phyloP scores from a whole-genome alignment of 1,284 basidiomycete species.

The Cronartium quercuum region DNA sequence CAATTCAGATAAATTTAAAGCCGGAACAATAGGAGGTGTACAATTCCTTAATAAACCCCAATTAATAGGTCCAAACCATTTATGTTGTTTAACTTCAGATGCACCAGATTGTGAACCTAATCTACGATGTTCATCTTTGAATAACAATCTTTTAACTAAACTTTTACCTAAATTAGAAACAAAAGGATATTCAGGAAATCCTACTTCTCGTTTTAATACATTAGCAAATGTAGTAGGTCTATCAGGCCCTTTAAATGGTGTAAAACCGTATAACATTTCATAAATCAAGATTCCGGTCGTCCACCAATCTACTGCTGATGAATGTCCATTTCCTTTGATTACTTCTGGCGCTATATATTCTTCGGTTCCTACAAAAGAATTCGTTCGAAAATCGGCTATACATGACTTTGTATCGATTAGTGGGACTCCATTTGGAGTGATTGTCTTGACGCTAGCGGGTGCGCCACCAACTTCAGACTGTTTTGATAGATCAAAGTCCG shows the following conservation, averaged over 20 bases:
- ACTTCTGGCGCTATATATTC: conserved; percentile 99
- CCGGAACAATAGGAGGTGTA: conserved; percentile 67
- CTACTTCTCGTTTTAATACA: conserved; percentile 78
- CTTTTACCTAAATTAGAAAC: conserved; percentile 81
- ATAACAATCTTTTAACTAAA: conserved; percentile 75
- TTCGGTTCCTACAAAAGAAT: conserved; percentile 98
- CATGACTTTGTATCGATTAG: conserved; percentile 95
- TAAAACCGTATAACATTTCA: conserved; percentile 88
- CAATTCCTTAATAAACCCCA: conserved; percentile 93
- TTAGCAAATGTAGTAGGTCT: conserved; percentile 94
- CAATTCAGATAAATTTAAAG: conserved; percentile 47
- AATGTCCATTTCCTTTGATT: conserved; percentile 94
- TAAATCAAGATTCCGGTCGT: conserved; percentile 96
- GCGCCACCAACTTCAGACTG: conserved; percentile 69
- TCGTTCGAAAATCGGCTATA: conserved; percentile 94
- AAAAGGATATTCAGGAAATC: conserved; percentile 78
- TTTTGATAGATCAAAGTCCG: conserved; percentile 98
- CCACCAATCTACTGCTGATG: conserved; percentile 99
- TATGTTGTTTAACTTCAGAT: conserved; percentile 97
- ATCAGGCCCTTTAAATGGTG: conserved; percentile 94
- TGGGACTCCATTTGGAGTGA: conserved; percentile 82
- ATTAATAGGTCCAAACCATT: conserved; percentile 93
- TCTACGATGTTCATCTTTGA: conserved; percentile 85
- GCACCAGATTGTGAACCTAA: conserved; percentile 88
- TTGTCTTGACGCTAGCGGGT: conserved; percentile 81